phyloP scores from a whole-genome alignment of 805 yeast species.

The Saturnispora halmiae region DNA sequence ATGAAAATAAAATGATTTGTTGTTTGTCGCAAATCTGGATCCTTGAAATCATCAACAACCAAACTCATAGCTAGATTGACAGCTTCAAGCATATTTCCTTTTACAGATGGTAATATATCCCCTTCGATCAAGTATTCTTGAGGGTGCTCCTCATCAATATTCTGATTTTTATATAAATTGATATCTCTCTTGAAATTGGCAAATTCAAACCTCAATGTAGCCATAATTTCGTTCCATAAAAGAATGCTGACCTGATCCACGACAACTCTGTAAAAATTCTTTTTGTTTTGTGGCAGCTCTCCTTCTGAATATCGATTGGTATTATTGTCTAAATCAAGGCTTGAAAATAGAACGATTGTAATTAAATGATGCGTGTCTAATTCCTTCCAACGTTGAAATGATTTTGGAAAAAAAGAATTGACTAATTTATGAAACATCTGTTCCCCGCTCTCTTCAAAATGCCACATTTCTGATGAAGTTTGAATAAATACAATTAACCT shows the following conservation, averaged over 20 bases:
- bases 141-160: constrained; percentile 27
- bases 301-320: constrained; percentile 50
- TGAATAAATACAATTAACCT: constrained; percentile 76
- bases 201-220: constrained; percentile 74
- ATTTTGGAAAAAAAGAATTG: constrained; percentile 83
- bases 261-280: constrained; percentile 84
- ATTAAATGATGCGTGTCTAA: constrained; percentile 84
- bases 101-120: constrained; percentile 71
- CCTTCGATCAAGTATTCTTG: constrained; percentile 43
- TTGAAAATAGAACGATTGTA: constrained; percentile 80
- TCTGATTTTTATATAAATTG: constrained; percentile 34
- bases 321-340: constrained; percentile 49
- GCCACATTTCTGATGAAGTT: constrained; percentile 94
- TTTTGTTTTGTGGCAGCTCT: constrained; percentile 54
- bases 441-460: constrained; percentile 94
- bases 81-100: constrained; percentile 84
- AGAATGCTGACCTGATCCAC: constrained; percentile 88
- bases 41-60: constrained; percentile 67
- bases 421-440: constrained; percentile 87
- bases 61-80: constrained; percentile 74
- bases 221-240: constrained; percentile 91
- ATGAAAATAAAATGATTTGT: constrained; percentile 82
- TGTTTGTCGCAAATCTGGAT: constrained; percentile 81
- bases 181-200: constrained; percentile 72
- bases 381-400: constrained; percentile 80